Base-by-base conservation (phyloP, 306 rosid genomes). In the Pterocarpus macrocarpus region DNA sequence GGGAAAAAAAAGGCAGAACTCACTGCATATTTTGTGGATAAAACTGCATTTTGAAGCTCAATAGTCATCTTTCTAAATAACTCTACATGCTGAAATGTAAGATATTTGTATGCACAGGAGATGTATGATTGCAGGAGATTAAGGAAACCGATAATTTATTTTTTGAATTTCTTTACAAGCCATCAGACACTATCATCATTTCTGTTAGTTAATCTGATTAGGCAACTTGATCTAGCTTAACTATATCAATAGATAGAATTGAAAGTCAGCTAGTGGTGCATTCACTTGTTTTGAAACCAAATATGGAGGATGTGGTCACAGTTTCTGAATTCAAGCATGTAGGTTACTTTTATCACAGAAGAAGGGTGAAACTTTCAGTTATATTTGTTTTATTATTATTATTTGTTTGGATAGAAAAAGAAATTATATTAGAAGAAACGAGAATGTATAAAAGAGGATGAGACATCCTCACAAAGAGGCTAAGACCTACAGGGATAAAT, bases 151-250 rank as follows among this genome's bases (percentile, higher is more conserved):
- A 53, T 30, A 73, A 45, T 43, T 52, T 28, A n/a, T 22, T 22
- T 63, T 74, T 59, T 81, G 5, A 59, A 49, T 62, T 68, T 62
- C 44, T 38, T 44, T 30, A 69, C 47, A 17, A 33, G 41, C 64
- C 47, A 61, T 65, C 55, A 32, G 50, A 15, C 78, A 13, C 70
- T 55, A 55, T 59, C 66, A 55, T 80, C 6, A 8, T 75, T 80
- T 81, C 57, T 80, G 67, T 69, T 64, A 33, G 64, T 64, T 66
- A 67, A 78, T 58, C 41, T 49, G 58, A 61, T 73, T 10, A 53
- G 12, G 49, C 5, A 36, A 3, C 67, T 64, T 50, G 28, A 63
- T 50, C 45, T 41, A 43, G 49, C 58, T 30, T 64, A 64, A 61
- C n/a, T 80, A 70, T 45, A 57, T n/a, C 13, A 70, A 11, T 57